These are phyloP conservation scores for Zygosaccharomyces pseudobailii DNA, from an alignment of 1,139 yeast genomes.

Conservation along the genomic window DNA sequence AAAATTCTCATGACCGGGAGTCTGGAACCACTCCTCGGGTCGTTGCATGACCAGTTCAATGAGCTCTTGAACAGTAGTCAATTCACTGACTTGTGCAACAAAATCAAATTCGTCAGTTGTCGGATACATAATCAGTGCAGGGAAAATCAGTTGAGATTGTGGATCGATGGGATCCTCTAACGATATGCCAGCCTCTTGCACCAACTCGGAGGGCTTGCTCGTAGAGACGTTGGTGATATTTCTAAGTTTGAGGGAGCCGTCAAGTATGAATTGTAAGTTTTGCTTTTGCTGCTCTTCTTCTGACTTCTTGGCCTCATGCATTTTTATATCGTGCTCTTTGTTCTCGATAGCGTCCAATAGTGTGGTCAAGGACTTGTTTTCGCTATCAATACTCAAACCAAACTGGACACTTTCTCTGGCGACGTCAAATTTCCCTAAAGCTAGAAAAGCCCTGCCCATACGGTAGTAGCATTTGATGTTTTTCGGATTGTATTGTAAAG, in stretches of 20 bases:
- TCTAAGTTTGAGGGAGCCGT: slow-evolving; percentile 53
- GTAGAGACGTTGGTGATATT: slow-evolving; percentile 48
- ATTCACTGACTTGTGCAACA: slow-evolving; percentile 67
- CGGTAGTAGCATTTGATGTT: slow-evolving; percentile 83
- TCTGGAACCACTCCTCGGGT: slow-evolving; percentile 68
- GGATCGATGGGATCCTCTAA: slow-evolving; percentile 70
- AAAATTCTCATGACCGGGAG: slow-evolving; percentile 59
- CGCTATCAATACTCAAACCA: slow-evolving; percentile 58
- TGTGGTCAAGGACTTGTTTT: slow-evolving; percentile 49
- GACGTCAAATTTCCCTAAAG: slow-evolving; percentile 65
- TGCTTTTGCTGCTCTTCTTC: slow-evolving; percentile 25
- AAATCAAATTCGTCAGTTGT: slow-evolving; percentile 81
- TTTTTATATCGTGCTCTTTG: slow-evolving; percentile 35
- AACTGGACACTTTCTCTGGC: slow-evolving; percentile 62
- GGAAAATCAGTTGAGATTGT: slow-evolving; percentile 73
- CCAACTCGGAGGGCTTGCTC: slow-evolving; percentile 41
- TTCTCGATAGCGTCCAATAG: slow-evolving; percentile 41
- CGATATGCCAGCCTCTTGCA: slow-evolving; percentile 37
- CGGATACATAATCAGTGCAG: slow-evolving; percentile 80
- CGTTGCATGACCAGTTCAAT: slow-evolving; percentile 54
- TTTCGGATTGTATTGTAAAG: slow-evolving; percentile 58
- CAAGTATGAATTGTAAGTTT: slow-evolving; percentile 36
- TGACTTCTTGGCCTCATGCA: slow-evolving; percentile 26
- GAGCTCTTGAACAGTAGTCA: slow-evolving; percentile 57
- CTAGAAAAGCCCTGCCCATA: slow-evolving; percentile 74